Evolutionary conservation across 345 rosid genomes (phyloP).

Genomic region (Eucalyptus coolabah): DNA sequence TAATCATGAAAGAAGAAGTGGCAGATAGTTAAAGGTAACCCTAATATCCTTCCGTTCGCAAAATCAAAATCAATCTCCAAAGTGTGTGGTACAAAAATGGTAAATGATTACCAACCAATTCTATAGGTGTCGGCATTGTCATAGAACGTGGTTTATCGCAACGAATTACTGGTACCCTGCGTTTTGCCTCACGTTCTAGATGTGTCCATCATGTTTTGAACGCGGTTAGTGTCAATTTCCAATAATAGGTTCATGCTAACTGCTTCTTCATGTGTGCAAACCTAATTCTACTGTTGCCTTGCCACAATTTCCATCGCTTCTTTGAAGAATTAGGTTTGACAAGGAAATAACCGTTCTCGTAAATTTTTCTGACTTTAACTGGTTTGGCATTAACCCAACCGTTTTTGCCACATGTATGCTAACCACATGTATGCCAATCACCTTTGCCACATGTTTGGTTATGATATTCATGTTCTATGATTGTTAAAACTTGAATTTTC

Average conservation of each 20-base stretch:
- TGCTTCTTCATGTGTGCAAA: not conserved
- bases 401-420: not conserved
- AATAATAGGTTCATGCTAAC: not conserved
- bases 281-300: rapidly evolving
- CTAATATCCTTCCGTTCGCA: not conserved
- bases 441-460: rapidly evolving
- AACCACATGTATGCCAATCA: rapidly evolving
- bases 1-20: not conserved
- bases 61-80: not conserved
- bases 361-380: not conserved
- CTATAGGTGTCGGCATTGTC: not conserved
- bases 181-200: not conserved
- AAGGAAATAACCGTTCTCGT: rapidly evolving
- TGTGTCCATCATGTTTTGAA: not conserved
- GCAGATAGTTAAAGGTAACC: not conserved
- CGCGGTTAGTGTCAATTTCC: not conserved
- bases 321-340: not conserved
- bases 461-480: rapidly evolving
- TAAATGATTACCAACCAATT: not conserved
- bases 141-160: not conserved
- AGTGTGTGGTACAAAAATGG: not conserved
- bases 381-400: not conserved
- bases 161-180: rapidly evolving
- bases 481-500: no score
- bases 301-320: not conserved